A percentile compares a stretch with the other conserved stretches of the same genome.
These are phyloP conservation scores for Exophiala sideris DNA, from an alignment of 2,329 filamentous ascomycete species.

Conservation along the genomic window DNA sequence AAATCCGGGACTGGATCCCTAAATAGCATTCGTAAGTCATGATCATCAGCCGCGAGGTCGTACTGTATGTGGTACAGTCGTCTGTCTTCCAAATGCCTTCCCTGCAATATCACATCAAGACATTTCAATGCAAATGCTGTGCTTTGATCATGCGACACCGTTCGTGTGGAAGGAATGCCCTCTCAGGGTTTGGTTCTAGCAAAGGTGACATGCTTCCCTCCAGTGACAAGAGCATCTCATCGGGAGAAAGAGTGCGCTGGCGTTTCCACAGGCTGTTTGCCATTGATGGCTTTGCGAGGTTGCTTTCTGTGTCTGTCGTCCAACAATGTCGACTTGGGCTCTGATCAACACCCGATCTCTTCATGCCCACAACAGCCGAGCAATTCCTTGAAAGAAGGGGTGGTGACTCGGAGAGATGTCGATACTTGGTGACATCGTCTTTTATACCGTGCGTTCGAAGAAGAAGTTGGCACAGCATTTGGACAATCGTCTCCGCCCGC, in stretches of 20 bases:
- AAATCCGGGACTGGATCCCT: background rate
- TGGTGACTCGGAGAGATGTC: background rate
- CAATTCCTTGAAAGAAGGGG: background rate
- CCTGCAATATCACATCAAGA: too few species aligned
- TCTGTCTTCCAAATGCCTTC: too few species aligned
- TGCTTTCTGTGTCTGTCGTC: background rate
- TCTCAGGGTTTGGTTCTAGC: background rate
- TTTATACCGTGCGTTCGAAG: background rate
- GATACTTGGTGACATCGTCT: background rate
- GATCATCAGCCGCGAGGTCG: too few species aligned
- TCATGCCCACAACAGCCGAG: background rate
- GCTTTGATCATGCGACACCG: too few species aligned
- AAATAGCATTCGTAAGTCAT: background rate
- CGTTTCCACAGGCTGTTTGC: background rate
- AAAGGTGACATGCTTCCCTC: background rate
- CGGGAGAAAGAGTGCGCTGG: background rate
- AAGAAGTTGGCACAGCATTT: constrained; percentile 4
- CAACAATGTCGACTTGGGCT: too few species aligned
- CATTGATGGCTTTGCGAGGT: background rate
- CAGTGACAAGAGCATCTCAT: background rate
- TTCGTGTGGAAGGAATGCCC: too few species aligned
- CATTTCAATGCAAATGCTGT: too few species aligned
- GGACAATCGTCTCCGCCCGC: constrained; percentile 8
- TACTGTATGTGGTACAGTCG: too few species aligned
- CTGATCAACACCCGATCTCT: too few species aligned